Evolutionary conservation across 2,329 filamentous ascomycete genomes (phyloP).

Genomic region (Aspergillus sp.): DNA sequence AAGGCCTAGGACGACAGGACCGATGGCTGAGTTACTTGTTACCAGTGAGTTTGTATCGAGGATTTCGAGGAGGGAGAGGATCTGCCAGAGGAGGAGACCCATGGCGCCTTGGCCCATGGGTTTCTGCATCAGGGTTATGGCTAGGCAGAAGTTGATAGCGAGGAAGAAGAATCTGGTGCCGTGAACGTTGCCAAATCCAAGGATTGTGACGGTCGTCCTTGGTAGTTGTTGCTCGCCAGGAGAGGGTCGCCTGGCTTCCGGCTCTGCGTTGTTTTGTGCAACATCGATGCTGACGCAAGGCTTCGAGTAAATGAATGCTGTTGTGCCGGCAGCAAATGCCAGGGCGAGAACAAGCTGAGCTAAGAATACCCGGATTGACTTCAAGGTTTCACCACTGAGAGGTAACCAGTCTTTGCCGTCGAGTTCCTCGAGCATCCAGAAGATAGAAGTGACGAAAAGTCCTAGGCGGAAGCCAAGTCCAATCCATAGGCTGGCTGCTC

Average conservation of each 20-base stretch:
- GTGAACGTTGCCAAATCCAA: constrained; percentile 91
- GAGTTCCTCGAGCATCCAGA: constrained; percentile 87
- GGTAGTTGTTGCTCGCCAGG: constrained; percentile 26
- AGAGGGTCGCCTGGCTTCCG: constrained; percentile 44
- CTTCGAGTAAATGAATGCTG: constrained; percentile 81
- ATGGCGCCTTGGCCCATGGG: constrained; percentile 90
- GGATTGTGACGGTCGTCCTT: constrained; percentile 65
- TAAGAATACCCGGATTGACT: constrained; percentile 71
- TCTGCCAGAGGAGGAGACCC: constrained; percentile 80
- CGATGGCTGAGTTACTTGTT: constrained; percentile 65
- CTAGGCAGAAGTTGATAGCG: constrained; percentile 73
- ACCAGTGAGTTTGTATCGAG: constrained; percentile 62
- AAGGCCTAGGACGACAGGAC: constrained; percentile 79
- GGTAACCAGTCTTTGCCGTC: constrained; percentile 79
- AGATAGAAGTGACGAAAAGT: constrained; percentile 72
- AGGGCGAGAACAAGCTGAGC: constrained; percentile 80
- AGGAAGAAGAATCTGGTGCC: constrained; percentile 87
- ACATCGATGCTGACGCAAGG: constrained; percentile 75
- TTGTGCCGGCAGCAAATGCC: constrained; percentile 78
- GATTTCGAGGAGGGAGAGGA: constrained; percentile 71
- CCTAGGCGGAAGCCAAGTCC: constrained; percentile 74
- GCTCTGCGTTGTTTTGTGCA: constrained; percentile 45
- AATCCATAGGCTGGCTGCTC: constrained; percentile 81
- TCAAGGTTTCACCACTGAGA: constrained; percentile 62
- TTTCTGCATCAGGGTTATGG: constrained; percentile 79